phyloP scores from a whole-genome alignment of 139 green algal species.

The Dunaliella primolecta region DNA sequence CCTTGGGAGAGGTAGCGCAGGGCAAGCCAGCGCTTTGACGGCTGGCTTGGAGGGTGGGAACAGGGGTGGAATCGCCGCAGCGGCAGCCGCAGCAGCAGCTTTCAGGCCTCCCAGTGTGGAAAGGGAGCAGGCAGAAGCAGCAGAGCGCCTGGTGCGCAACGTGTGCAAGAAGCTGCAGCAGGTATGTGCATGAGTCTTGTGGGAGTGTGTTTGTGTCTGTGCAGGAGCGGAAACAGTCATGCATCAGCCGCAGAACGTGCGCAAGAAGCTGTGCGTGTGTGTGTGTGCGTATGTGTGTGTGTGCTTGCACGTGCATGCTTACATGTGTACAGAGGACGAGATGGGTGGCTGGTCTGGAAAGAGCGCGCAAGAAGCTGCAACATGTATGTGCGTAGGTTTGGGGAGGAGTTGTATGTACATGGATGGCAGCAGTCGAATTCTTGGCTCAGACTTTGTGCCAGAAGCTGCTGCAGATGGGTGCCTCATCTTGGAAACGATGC shows the following conservation, averaged over 20 bases:
- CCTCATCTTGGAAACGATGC: no score
- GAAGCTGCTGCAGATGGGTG: no score
- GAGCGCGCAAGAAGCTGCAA: no score
- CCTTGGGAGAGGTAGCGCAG: background rate
- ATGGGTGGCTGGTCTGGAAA: no score
- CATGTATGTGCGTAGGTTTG: no score
- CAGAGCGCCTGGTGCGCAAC: background rate
- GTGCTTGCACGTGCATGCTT: background rate
- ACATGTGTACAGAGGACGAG: no score
- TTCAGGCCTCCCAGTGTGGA: constrained; percentile 7
- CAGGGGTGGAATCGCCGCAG: no score
- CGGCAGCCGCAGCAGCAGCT: background rate
- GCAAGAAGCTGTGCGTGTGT: background rate
- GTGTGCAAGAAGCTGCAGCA: constrained; percentile 86
- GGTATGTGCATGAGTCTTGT: constrained; percentile 49
- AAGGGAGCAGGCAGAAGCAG: background rate
- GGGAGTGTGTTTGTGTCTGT: background rate
- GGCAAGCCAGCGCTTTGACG: background rate
- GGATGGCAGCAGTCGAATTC: no score
- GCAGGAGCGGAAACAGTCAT: no score
- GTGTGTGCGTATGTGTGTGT: background rate
- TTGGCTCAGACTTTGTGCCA: no score
- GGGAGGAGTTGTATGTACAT: no score
- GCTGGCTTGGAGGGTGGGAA: background rate
- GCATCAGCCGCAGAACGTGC: no score